Base-by-base conservation (phyloP, 2,329 filamentous ascomycete species). In the Apiospora malaysiana region DNA sequence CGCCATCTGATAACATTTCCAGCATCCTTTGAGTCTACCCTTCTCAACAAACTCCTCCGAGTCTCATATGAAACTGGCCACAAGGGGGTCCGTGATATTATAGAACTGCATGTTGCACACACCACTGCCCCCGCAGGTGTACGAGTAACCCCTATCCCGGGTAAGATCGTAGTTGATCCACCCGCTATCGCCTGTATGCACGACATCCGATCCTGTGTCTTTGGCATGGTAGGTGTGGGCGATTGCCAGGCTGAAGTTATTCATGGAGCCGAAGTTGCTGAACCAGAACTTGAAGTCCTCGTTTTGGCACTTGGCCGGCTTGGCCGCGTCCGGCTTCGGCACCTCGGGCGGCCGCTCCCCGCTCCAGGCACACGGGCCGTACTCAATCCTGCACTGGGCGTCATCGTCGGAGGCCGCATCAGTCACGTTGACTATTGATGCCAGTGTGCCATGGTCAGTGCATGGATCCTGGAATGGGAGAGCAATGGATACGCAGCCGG, bases 221-320 rank as follows among this genome's bases (percentile, higher is more conserved):
- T 63, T 40, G 32, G 40, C 56, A 23, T 40, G 56, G 10, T 63
- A 63, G 27, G 21, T 23, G 32, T 63, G 56, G 32, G 32, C 40
- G 7, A 63, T 21, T 32, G n/a, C 56, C 27, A 63, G 9, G 12
- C 56, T 63, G 40, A 63, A 63, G 18, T 63, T 63, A 10, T 32
- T 32, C 27, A 63, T 63, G 32, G 56, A 63, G 56, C 40, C 56
- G 32, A 40, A 63, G 9, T 63, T 40, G 56, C 56, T 63, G 56
- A 63, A 63, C 56, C 56, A 63, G 56, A 63, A 63, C 18, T 40
- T 40, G 56, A 63, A 63, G 4, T 63, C 56, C 37, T 40, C 56
- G 56, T 63, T 40, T 21, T 63, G 18, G 32, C 56, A 63, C 21
- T 23, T 23, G 8, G 56, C 56, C 32, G 56, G 56, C 9, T 40